Evolutionary conservation across 768 basidiomycete genomes (phyloP), one percentile per base, ranked within the genome.

Genomic region (Kwoniella dendrophila): DNA sequence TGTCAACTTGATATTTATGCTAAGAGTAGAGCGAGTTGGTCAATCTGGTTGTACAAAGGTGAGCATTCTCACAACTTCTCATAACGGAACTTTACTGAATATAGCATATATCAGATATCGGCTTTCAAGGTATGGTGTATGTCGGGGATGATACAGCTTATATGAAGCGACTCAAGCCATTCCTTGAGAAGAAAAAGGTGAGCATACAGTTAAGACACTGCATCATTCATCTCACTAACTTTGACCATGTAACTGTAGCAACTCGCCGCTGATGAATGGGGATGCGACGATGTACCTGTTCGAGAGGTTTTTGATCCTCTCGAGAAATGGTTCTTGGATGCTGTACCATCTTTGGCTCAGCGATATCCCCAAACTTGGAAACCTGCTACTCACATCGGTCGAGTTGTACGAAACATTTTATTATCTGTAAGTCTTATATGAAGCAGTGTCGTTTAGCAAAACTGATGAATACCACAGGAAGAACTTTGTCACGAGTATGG

Each of bases 41-140:
- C 86, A 0, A 90, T 90, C 81, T 91, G 90, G 90, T 80, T 89
- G 22, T 91, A 89, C 85, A 78, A 91, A 89, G 74, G 63, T 61
- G 52, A 80, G 49, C 83, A 86, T 20, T 20, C 34, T 80, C 78
- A 80, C 38, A 80, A 83, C 38, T 89, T 89, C 81, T 82, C 90
- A 55, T 84, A 82, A 49, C 89, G 86, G 81, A 90, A 90, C 75
- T 85, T 89, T 43, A 63, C 57, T 45, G 36, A 62, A 26, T 56
- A 43, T 33, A 18, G 16, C 10, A 22, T 18, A 22, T 33, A 22
- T 41, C 53, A 56, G 55, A 58, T 40, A 58, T 58, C 26, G 48
- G 59, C 11, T 60, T 51, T 40, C 59, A 53, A 45, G 89, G 89
- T 29, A 90, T 90, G 88, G 86, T 88, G 29, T 84, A 88, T 78